Base-by-base conservation (phyloP, 2,329 filamentous ascomycete genomes). In the Venturia oleaginea region DNA sequence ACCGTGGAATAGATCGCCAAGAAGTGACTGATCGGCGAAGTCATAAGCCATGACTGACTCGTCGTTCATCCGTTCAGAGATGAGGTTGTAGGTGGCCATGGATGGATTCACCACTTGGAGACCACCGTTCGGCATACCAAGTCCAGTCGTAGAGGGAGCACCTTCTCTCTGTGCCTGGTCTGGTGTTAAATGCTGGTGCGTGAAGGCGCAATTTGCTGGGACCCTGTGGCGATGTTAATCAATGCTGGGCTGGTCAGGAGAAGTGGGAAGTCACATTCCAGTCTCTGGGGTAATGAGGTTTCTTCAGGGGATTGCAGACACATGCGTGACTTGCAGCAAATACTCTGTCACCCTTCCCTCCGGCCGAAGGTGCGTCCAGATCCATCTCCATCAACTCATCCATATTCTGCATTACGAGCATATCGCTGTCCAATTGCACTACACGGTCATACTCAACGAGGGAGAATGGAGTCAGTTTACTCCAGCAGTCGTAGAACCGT, bases 401-500 rank as follows among this genome's bases (percentile, higher is more conserved):
- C 90, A 96, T 96, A 76, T 95, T 95, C 70, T 81, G 81, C 68
- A 87, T 76, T 8, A 91, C 86, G 61, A 96, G 78, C 91, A 96
- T 96, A 77, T 96, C 92, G 71, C 87, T 89, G 77, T 96, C 92
- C 64, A 96, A 81, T 76, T 91, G 89, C 42, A 95, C 89, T 40
- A 96, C 84, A 48, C 91, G 84, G 32, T 87, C 81, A 77, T 92
- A 96, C 73, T 92, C 86, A 22, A 81, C 81, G 38, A 96, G 80
- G 27, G 84, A 86, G 74, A 95, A 96, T 6, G 89, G 86, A 19
- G 87, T 84, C 34, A 96, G 84, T 77, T 96, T 96, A 75, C 83
- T 90, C 91, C 91, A 96, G 81, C 88, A 92, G 76, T 95, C 90
- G 76, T 91, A 88, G 81, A 96, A 96, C 69, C 92, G 87, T 61